Evolutionary conservation across 108 stramenopile genomes (phyloP), one percentile per base, ranked within the genome.

Genomic region (Aurantiochytrium sp.): DNA sequence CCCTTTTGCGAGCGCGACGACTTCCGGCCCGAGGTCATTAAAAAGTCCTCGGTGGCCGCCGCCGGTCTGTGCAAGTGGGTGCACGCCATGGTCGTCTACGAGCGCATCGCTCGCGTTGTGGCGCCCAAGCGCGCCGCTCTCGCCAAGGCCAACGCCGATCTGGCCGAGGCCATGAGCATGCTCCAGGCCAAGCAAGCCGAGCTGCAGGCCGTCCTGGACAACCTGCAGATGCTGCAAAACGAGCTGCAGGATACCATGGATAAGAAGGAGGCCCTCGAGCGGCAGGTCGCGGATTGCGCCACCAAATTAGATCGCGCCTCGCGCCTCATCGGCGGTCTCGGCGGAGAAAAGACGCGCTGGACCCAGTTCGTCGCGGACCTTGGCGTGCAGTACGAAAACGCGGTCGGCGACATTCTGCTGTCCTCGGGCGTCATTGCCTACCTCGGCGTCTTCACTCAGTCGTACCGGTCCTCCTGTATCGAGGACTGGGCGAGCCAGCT

Each of bases 1-100:
- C 55, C 65, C 19, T 93, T 92, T 68, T 91, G 90, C 21, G 89
- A 90, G 59, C 87, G 92, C 73, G 89, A 90, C 37, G 91, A 92
- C 31, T 94, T 94, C 68, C 54, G 87, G 22, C 91, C 92, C 2
- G 92, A 93, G 0, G 89, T 91, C 37, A 91, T 94, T 31, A 89
- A 88, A 41, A 93, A 92, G 68, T 90, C 91, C 4, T 93, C 92
- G 12, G 85, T 89, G 4, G 93, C 93, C 17, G 92, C 92, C 31
- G 92, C 91, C 21, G 93, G 93, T 30, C 89, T 94, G 37, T 92
- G 92, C 86, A 91, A 88, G 68, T 94, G 93, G 93, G 93, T 93
- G 19, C 92, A 90, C 54, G 93, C 92, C 21, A 93, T 94, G 93
- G 90, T 91, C 39, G 89, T 92, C n/a, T 94, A 94, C 92, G 92